phyloP scores from a whole-genome alignment of 495 filamentous ascomycete genomes.

The Hyaloscypha hepaticicola region DNA sequence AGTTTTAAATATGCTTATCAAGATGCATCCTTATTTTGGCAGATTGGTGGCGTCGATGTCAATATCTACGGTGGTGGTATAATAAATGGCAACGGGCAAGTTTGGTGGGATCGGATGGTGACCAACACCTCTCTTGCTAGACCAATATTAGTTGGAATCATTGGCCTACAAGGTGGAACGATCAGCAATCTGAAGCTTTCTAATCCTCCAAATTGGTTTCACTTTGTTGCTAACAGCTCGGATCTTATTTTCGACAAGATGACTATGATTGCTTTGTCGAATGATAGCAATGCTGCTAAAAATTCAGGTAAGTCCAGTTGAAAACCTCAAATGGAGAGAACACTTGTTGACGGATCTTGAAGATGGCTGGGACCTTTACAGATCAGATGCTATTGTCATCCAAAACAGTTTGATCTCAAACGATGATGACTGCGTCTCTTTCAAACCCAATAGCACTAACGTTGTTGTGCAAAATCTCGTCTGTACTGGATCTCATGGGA shows the following conservation, averaged over 20 bases:
- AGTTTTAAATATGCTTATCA: slow-evolving; percentile 59
- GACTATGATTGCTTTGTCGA: slow-evolving; percentile 53
- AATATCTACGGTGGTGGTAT: slow-evolving; percentile 63
- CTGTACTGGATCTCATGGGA: slow-evolving; percentile 69
- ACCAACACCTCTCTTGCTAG: slow-evolving; percentile 50
- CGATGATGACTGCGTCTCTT: slow-evolving; percentile 68
- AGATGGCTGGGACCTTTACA: slow-evolving; percentile 66
- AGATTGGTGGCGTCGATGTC: slow-evolving; percentile 64
- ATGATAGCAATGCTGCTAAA: slow-evolving; percentile 52
- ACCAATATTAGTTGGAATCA: slow-evolving; percentile 59
- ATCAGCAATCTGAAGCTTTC: slow-evolving; percentile 59
- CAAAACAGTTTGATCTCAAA: slow-evolving; percentile 66
- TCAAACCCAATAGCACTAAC: slow-evolving; percentile 71
- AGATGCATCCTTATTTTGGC: slow-evolving; percentile 63
- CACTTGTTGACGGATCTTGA: slow-evolving; percentile 49
- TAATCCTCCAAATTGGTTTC: slow-evolving; percentile 65
- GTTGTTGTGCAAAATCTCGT: slow-evolving; percentile 65
- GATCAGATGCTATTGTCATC: slow-evolving; percentile 58
- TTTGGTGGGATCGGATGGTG: slow-evolving; percentile 62
- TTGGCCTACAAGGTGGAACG: slow-evolving; percentile 56
- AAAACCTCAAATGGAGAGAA: not conserved
- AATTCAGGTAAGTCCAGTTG: slow-evolving; percentile 46
- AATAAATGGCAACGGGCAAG: slow-evolving; percentile 63
- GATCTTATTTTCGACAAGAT: slow-evolving; percentile 64
- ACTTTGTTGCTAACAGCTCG: slow-evolving; percentile 63